Evolutionary conservation across 768 basidiomycete genomes (phyloP).

Genomic region (Krasilnikovozyma curviuscula): DNA sequence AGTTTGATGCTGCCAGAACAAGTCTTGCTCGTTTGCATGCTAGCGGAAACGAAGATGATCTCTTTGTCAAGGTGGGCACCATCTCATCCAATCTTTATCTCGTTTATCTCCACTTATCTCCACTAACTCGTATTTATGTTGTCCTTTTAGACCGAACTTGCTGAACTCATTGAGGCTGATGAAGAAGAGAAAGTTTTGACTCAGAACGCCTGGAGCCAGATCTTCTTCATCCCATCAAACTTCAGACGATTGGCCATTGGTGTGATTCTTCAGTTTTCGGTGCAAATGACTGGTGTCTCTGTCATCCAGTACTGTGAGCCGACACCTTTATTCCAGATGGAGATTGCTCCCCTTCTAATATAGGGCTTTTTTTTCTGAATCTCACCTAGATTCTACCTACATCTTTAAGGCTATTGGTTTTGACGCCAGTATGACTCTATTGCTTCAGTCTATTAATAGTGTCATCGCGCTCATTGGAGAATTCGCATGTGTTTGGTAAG

Average conservation of each 20-base stretch:
- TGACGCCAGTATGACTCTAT: conserved; percentile 24
- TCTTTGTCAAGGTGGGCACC: conserved; percentile 29
- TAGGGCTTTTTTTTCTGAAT: conserved; percentile 27
- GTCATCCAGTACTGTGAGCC: conserved; percentile 43
- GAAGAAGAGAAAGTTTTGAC: conserved; percentile 17
- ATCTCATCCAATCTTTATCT: neutral
- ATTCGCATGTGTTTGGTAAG: conserved; percentile 27
- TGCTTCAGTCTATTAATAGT: conserved; percentile 35
- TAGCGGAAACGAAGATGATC: conserved; percentile 32
- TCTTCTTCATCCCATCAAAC: conserved; percentile 10
- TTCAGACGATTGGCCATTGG: conserved; percentile 14
- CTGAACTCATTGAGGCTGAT: conserved; percentile 30
- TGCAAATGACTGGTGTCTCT: conserved; percentile 43
- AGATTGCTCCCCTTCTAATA: conserved; percentile 32
- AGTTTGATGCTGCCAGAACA: conserved; percentile 32
- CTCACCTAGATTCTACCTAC: conserved; percentile 24
- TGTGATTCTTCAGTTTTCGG: conserved; percentile 36
- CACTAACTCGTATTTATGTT: conserved; percentile 26
- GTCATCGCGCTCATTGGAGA: conserved; percentile 39
- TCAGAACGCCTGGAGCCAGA: neutral
- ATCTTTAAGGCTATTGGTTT: conserved; percentile 30
- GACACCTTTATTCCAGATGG: too few species aligned
- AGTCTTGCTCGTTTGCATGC: conserved; percentile 39
- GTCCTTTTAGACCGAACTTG: conserved; percentile 10
- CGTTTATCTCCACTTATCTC: too few species aligned